Conservation (phyloP, 495 filamentous ascomycete species). For the Venustampulla echinocandica region DNA sequence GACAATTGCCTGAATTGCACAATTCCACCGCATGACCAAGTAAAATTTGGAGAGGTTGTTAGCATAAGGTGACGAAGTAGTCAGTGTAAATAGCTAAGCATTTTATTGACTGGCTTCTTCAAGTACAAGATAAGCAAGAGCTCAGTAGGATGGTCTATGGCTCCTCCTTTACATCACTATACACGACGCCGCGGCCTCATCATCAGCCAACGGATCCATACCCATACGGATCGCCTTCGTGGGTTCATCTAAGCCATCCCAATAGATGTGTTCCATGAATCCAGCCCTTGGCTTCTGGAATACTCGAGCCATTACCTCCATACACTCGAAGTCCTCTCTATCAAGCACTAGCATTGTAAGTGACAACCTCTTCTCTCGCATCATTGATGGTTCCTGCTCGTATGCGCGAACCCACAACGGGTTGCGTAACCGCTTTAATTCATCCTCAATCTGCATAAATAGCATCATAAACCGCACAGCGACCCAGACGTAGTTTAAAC, state of each 20-base stretch:
- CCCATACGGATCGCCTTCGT: neutral
- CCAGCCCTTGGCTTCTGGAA: slow-evolving; percentile 23
- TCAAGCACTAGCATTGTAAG: slow-evolving; percentile 18
- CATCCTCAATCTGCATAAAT: slow-evolving; percentile 17
- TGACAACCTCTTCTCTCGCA: slow-evolving; percentile 20
- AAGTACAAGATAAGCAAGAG: no score
- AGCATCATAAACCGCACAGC: slow-evolving; percentile 19
- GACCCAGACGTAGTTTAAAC: slow-evolving; percentile 25
- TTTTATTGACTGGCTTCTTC: no score
- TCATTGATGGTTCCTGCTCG: slow-evolving; percentile 12
- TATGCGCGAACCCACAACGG: slow-evolving; percentile 22
- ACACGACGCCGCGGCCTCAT: no score
- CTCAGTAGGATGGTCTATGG: no score
- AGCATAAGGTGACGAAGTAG: no score
- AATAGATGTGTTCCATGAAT: slow-evolving; percentile 28
- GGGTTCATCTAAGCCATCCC: slow-evolving; percentile 22
- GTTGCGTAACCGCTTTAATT: slow-evolving; percentile 13
- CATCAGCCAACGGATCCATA: no score
- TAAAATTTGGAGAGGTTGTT: no score
- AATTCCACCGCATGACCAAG: no score
- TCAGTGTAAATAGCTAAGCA: no score
- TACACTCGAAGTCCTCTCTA: slow-evolving; percentile 25
- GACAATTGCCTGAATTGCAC: no score
- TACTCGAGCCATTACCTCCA: slow-evolving; percentile 23
- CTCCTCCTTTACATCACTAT: no score